phyloP scores from a whole-genome alignment of 805 yeast genomes.

The Suhomyces faveliae region DNA sequence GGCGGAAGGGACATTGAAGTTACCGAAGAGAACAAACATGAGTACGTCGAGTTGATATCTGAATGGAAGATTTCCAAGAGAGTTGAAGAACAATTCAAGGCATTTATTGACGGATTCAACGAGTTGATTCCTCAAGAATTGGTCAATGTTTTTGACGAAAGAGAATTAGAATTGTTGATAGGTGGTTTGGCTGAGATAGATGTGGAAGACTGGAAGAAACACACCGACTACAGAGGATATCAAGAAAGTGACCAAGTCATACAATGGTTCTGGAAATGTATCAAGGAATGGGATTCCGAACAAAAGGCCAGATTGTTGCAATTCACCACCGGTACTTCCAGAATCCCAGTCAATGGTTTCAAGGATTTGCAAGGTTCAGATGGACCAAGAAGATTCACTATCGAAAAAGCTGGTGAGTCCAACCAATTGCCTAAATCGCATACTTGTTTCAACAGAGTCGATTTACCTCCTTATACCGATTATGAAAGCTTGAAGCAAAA shows the following conservation, averaged over 20 bases:
- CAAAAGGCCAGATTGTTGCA: constrained; percentile 94
- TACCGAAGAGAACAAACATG: constrained; percentile 90
- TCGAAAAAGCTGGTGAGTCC: constrained; percentile 95
- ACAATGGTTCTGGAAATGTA: constrained; percentile 98
- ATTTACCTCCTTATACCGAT: constrained; percentile 89
- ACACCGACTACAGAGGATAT: constrained; percentile 97
- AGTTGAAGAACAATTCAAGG: constrained; percentile 93
- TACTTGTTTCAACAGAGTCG: constrained; percentile 98
- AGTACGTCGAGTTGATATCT: constrained; percentile 89
- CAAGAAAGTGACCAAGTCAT: constrained; percentile 94
- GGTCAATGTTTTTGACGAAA: constrained; percentile 94
- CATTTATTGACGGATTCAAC: constrained; percentile 95
- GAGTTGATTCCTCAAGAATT: constrained; percentile 96
- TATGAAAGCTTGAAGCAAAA: constrained; percentile 84
- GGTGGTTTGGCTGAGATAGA: constrained; percentile 99
- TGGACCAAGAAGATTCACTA: constrained; percentile 98
- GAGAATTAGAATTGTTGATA: constrained; percentile 92
- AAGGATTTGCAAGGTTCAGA: constrained; percentile 98
- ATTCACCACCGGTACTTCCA: constrained; percentile 97
- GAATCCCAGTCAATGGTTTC: constrained; percentile 98
- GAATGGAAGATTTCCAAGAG: constrained; percentile 95
- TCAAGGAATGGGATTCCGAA: constrained; percentile 92
- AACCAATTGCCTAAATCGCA: constrained; percentile 95
- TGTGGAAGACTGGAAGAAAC: constrained; percentile 98
- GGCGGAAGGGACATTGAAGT: constrained; percentile 88